These are phyloP conservation scores for Hanseniaspora thailandica DNA, from an alignment of 805 yeast species.

Conservation along the genomic window DNA sequence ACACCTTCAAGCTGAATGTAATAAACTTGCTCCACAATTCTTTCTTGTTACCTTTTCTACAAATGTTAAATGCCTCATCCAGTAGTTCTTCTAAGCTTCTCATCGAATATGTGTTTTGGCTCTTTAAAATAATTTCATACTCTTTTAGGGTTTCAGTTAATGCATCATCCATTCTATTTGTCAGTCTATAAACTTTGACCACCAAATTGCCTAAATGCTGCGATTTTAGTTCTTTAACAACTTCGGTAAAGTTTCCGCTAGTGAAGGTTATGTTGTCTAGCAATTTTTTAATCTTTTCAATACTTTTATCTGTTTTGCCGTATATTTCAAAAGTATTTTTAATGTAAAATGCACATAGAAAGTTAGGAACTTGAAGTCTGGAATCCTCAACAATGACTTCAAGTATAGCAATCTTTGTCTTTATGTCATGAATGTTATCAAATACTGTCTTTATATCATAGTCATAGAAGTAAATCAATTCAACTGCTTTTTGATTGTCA, in stretches of 20 bases:
- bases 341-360: neutral
- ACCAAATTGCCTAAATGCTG: neutral
- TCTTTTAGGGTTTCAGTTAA: neutral
- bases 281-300: neutral
- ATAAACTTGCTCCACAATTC: conserved; percentile 12
- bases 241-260: neutral
- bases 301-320: neutral
- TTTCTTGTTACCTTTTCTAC: neutral
- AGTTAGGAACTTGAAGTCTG: conserved; percentile 3
- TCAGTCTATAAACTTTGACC: neutral
- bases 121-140: neutral
- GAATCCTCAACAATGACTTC: conserved; percentile 1
- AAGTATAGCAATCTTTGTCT: neutral
- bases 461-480: neutral
- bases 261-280: neutral
- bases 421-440: neutral
- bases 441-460: neutral
- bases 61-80: neutral
- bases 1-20: conserved; percentile 17
- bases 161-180: neutral
- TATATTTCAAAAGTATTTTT: neutral
- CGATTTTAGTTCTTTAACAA: neutral
- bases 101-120: no score
- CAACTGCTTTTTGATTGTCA: neutral
- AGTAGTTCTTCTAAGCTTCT: neutral